Base-by-base conservation (phyloP, 2,329 filamentous ascomycete species). In the Trichoderma sp. region DNA sequence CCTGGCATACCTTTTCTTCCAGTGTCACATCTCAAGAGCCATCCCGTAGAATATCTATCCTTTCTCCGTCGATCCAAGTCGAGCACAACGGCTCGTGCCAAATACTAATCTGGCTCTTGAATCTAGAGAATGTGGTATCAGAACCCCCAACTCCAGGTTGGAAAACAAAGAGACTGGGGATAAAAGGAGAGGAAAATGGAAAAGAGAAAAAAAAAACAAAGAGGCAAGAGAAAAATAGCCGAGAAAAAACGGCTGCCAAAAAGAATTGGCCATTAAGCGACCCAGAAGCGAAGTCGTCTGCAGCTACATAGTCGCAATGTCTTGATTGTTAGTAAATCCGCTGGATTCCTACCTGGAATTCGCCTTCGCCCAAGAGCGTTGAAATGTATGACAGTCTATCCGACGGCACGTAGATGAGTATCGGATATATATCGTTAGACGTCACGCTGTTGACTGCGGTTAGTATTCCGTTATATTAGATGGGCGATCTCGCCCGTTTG, bases 371-470 rank as follows among this genome's bases (percentile, higher is more conserved):
- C 27, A n/a, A 33, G 18, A 38, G 33, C 18, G 63, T 59, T 21
- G 33, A 62, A 27, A 53, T 63, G 5, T 35, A 27, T 31, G 6
- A 11, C 53, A 7, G 59, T 29, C 8, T 45, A 33, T 64, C 59
- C 59, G 59, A 21, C 6, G 12, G 29, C 27, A 31, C 16, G 12
- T 33, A n/a, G 74, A 12, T 62, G 16, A 9, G 45, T 33, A n/a
- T 60, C 59, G 38, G 16, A 41, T 56, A 38, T 50, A 33, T 56
- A 41, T 65, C 59, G 31, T 59, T 24, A 63, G 33, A 53, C 11
- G n/a, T 65, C 69, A 56, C 38, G 64, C 74, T 75, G 41, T 62
- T 59, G 74, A 35, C 59, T 65, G 50, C 35, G 45, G 67, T 75
- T 75, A 75, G 74, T 75, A 35, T 66, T 62, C 38, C 41, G 53